Base-by-base conservation (phyloP, 2,329 filamentous ascomycete species). In the Curvularia verruculosa region DNA sequence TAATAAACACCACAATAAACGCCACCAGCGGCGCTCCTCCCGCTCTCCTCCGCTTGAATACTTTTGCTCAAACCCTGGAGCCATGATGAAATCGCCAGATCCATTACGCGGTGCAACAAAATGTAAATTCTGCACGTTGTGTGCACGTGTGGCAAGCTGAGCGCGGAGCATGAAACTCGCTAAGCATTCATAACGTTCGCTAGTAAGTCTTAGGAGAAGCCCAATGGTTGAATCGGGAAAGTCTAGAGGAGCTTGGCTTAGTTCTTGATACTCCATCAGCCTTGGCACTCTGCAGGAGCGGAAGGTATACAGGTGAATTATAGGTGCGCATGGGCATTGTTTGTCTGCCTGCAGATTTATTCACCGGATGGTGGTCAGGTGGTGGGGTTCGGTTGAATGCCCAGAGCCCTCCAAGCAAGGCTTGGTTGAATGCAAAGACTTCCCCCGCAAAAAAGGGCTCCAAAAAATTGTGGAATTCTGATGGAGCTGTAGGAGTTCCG, bases 1-100 rank as follows among this genome's bases (percentile, higher is more conserved):
- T 75, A 73, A 71, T 75, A 74, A 75, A 73, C 71, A 58, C 48
- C 56, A 53, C 61, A 60, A 50, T 62, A 52, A 65, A 62, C 49
- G 56, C 60, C 55, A 61, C 64, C 56, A 49, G 54, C 50, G 54
- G 54, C 59, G 57, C 41, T 57, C 36, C 45, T 55, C 24, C 58
- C 61, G 61, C 59, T 58, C 59, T 28, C 41, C 55, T 48, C 58
- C 54, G 52, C 43, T 41, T 43, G 34, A 45, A 54, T 57, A 48
- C 40, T 57, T 57, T 48, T 60, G 54, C 56, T 44, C 54, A 56
- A 63, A 53, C 54, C 40, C 47, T 48, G 37, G 47, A 59, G 51
- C 59, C 60, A 66, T 67, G 29, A 49, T 59, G 56, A 39, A 39
- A 54, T 53, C 54, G 57, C 56, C 56, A 49, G 59, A 57, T 58